A percentile compares a stretch with the other conserved stretches of the same genome.
Evolutionary conservation across 805 yeast genomes (phyloP).

Genomic region (Saccharomycopsis vini): DNA sequence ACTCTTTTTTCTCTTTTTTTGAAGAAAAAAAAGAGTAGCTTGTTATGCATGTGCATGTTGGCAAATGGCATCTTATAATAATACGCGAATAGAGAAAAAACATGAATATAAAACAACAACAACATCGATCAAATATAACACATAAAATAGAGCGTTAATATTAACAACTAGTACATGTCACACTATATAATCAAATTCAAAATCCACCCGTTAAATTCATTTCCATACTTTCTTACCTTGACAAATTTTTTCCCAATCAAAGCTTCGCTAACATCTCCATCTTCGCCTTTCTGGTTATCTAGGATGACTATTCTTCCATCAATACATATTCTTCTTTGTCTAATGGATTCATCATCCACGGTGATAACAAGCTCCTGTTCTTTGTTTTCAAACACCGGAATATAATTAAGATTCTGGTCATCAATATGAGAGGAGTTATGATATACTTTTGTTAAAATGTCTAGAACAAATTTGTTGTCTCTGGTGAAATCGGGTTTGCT

Average conservation of each 20-base stretch:
- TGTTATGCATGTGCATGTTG: too few species aligned
- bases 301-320: constrained; percentile 50
- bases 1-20: too few species aligned
- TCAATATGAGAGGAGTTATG: constrained; percentile 44
- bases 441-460: constrained; percentile 50
- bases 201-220: constrained; percentile 1
- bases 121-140: too few species aligned
- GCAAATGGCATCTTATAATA: too few species aligned
- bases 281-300: too few species aligned
- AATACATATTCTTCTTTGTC: constrained; percentile 47
- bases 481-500: constrained; percentile 21
- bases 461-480: constrained; percentile 21
- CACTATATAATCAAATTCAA: constrained; percentile 1
- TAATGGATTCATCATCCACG: constrained; percentile 21
- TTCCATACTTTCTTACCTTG: constrained; percentile 4
- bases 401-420: constrained; percentile 29
- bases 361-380: constrained; percentile 22
- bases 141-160: too few species aligned
- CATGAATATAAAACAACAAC: too few species aligned
- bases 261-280: neutral
- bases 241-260: constrained; percentile 4
- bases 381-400: constrained; percentile 1
- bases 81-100: too few species aligned
- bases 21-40: too few species aligned
- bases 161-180: too few species aligned